Conservation (phyloP, 305 asterid species). For the Rubia peregrina region DNA sequence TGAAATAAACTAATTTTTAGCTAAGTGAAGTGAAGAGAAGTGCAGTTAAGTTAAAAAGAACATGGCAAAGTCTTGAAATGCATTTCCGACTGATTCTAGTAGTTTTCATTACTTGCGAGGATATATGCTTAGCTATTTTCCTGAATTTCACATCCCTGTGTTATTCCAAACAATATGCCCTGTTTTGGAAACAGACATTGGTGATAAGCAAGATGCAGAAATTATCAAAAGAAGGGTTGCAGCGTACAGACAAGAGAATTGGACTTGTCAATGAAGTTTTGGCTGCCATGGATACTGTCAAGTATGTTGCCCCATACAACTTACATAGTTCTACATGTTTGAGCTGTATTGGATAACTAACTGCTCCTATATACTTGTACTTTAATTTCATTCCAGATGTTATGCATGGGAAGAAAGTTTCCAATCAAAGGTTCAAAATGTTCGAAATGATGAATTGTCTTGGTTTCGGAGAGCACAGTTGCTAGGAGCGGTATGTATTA, state of each 20-base stretch:
- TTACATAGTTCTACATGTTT: neutral
- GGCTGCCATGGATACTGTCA: conserved; percentile 96
- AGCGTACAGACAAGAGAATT: conserved; percentile 86
- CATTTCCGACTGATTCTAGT: neutral
- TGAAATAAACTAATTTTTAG: too few species aligned
- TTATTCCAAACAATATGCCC: conserved; percentile 13
- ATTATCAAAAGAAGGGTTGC: conserved; percentile 76
- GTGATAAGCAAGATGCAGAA: conserved; percentile 73
- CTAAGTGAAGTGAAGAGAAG: neutral
- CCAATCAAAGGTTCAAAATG: conserved; percentile 69
- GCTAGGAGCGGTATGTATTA: conserved; percentile 73
- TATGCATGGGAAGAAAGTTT: conserved; percentile 96
- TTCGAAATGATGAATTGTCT: conserved; percentile 76
- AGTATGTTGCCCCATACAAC: conserved; percentile 35
- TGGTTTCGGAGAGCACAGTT: conserved; percentile 81
- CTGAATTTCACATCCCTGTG: neutral
- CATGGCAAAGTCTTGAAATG: neutral
- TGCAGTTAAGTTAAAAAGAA: neutral
- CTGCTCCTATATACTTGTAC: conserved; percentile 1
- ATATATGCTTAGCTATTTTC: neutral
- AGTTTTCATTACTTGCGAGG: neutral
- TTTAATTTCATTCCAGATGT: conserved; percentile 51
- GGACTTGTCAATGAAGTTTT: conserved; percentile 88
- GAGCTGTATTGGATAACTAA: neutral
- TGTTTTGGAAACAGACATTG: conserved; percentile 54